A percentile compares a stretch with the other conserved stretches of the same genome.
These are phyloP conservation scores for Centrapalus pauciflorus DNA, from an alignment of 129 eudicot genomes.

Conservation along the genomic window DNA sequence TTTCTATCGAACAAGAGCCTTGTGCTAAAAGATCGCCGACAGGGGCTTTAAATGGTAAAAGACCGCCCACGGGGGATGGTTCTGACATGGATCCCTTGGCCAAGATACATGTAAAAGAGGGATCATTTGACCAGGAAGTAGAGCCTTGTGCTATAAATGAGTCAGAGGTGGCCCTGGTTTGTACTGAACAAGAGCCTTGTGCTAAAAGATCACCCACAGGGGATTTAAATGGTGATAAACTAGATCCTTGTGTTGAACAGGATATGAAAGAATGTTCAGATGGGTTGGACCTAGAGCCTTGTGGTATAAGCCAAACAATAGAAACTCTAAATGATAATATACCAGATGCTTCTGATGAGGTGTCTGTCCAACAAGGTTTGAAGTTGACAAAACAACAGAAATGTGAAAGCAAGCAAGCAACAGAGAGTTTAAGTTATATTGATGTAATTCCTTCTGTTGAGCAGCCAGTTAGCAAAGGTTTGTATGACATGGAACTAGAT, in stretches of 20 bases:
- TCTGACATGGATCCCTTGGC: too few relatives aligned
- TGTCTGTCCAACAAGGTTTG: conserved; percentile 14
- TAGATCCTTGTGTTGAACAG: conserved; percentile 16
- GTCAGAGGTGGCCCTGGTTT: conserved; percentile 14
- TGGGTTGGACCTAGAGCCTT: background rate
- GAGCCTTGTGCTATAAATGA: conserved; percentile 15
- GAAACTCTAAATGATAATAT: conserved; percentile 19
- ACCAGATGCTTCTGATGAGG: background rate
- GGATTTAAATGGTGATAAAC: conserved; percentile 10
- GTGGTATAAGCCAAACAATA: conserved; percentile 1
- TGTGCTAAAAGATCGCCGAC: conserved; percentile 8
- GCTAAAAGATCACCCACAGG: conserved; percentile 23
- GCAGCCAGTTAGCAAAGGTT: conserved; percentile 22
- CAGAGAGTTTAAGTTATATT: conserved; percentile 6
- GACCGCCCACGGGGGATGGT: conserved; percentile 16
- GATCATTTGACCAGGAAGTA: conserved; percentile 24
- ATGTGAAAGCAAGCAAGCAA: conserved; percentile 11
- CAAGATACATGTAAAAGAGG: conserved; percentile 40
- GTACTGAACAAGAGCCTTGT: conserved; percentile 11
- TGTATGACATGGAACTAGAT: conserved; percentile 4
- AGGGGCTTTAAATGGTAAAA: conserved; percentile 19
- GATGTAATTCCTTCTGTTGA: conserved; percentile 5
- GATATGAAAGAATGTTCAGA: conserved; percentile 3
- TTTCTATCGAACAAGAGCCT: background rate
- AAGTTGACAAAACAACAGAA: conserved; percentile 4